Base-by-base conservation (phyloP, 306 rosid species). In the Pterocarpus macrocarpus region DNA sequence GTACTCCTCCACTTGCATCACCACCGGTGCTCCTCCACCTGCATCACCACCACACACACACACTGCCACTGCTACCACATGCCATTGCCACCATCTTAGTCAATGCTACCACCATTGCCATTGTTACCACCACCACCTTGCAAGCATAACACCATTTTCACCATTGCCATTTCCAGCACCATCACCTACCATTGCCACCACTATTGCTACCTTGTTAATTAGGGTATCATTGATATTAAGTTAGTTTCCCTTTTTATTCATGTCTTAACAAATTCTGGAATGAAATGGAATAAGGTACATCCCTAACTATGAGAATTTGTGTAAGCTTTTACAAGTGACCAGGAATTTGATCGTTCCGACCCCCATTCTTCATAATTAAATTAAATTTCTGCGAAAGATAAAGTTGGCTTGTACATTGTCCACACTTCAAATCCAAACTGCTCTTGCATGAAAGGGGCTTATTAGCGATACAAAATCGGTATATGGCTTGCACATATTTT, bases 151-250 rank as follows among this genome's bases (percentile, higher is more conserved):
- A 30, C 22, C 28, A 4, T 34, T 63, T 12, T 5, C 44, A 64
- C 47, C 47, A 64, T 36, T 28, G 75, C 67, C 13, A 17, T 39
- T 73, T 49, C 69, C 6, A 11, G 80, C 47, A 32, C 53, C 41
- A 30, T 36, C 43, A 15, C 69, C 49, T 4, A 3, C 39, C 39
- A 62, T 62, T 32, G 41, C 9, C 16, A 62, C 67, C 38, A 62
- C 17, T 62, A 13, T 62, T 33, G 17, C 43, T 62, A 33, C 67
- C 41, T 32, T 62, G 41, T 22, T 22, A 22, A 22, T 5, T 6
- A 15, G 15, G 2, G 69, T 34, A 35, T 30, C 36, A 61, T 30
- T 32, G 66, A 30, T 32, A 33, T 15, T 36, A 44, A 44, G 50
- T 2, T 64, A 64, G 47, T 35, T 6, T 34, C 14, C 47, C 69